Evolutionary conservation across 345 rosid genomes (phyloP), one percentile per base, ranked within the genome.

Genomic region (Aethionema arabicum): DNA sequence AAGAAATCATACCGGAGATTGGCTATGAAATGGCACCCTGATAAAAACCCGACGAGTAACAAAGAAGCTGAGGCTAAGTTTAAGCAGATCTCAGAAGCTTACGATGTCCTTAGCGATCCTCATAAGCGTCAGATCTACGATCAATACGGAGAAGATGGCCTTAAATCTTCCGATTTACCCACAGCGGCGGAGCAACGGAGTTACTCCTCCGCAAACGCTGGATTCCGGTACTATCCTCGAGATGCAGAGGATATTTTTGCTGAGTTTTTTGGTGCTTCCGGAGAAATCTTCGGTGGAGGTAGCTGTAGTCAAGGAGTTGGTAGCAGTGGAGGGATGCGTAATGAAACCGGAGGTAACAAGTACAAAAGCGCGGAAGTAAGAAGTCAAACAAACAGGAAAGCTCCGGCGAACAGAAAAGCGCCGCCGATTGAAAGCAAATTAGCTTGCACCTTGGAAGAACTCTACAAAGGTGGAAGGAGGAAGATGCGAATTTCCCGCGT

Each of bases 11-110:
- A 79, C 80, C 80, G 72, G 67, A 70, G 80, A 46, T 73, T 84
- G 11, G 95, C 90, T 7, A 86, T 82, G 87, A 84, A 53, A 70
- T 86, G 87, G 86, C 95, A 86, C 57, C 92, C 92, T 1, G 92
- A 86, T 78, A 86, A 86, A 82, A 86, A 86, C 66, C 88, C 78
- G 0, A 52, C 59, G 40, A 72, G 75, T 67, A 78, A 80, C 70
- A 67, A 74, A 45, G 86, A 84, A 35, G 88, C 95, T 1, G 95
- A 87, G 59, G 86, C 90, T 48, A 87, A 76, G 52, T 84, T 84
- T 78, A 87, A 87, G 77, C 85, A 77, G 12, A 67, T 85, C 56
- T 83, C 82, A 12, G 83, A 83, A 67, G 95, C 95, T 6, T 87
- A 87, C 66, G 88, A 87, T 51, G 85, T 87, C 42, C 78, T 87